Base-by-base conservation (phyloP, 2,329 filamentous ascomycete genomes). In the Ascochyta koolunga region DNA sequence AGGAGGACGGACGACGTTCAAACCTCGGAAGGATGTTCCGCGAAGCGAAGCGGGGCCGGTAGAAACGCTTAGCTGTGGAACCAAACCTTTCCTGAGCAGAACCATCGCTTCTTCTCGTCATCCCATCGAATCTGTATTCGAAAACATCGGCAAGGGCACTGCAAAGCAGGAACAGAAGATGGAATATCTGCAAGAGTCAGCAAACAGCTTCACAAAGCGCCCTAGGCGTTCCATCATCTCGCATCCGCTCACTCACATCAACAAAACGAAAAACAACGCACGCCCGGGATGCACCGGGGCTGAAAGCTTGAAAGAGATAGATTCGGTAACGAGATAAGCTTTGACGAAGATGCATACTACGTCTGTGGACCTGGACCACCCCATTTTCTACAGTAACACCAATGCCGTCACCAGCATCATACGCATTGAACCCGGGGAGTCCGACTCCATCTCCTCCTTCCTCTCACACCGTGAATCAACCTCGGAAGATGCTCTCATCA, bases 71-170 rank as follows among this genome's bases (percentile, higher is more conserved):
- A 41, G 32, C 46, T n/a, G 2, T 24, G 15, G 32, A 31, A 42
- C 38, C 39, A 36, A 18, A 38, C n/a, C n/a, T n/a, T n/a, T n/a
- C n/a, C n/a, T n/a, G n/a, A n/a, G 19, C 35, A 37, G 11, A 11
- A 9, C 35, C 8, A 11, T 21, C 35, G 2, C 16, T 22, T 37
- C 11, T 19, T n/a, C 97, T 38, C 37, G 11, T 25, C 37, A 21
- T 10, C 0, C 18, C 18, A 39, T 39, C 21, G 22, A n/a, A 3
- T 39, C 6, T 19, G 4, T 18, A 21, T 13, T 21, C 35, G 35
- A 21, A 15, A 37, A 11, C 11, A 19, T 37, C 9, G 19, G 19
- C 35, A 13, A 37, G 10, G 7, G 27, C 16, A 21, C 3, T 24
- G 9, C 1, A 10, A 7, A 5, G 19, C 5, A 2, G 29, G 13